Evolutionary conservation across 2,329 filamentous ascomycete species (phyloP).

Genomic region (Thelonectria rubi): DNA sequence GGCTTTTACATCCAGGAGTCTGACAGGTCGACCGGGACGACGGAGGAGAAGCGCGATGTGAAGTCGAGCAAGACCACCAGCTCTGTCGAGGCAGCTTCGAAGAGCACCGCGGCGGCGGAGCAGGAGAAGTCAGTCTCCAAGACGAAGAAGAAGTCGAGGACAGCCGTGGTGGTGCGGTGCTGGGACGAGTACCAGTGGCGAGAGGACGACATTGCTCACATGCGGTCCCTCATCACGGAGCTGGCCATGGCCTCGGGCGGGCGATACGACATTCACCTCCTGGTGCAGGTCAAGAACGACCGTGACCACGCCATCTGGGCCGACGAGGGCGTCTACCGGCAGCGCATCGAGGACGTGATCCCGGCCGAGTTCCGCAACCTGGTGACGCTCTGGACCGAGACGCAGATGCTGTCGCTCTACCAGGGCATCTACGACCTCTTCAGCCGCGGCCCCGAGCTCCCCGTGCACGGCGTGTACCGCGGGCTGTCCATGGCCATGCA

Average conservation of each 20-base stretch:
- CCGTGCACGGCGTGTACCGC: slow-evolving; percentile 91
- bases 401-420: slow-evolving; percentile 91
- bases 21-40: slow-evolving; percentile 14
- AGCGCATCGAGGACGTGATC: slow-evolving; percentile 72
- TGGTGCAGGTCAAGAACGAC: slow-evolving; percentile 85
- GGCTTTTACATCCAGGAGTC: slow-evolving; percentile 62
- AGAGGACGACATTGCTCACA: slow-evolving; percentile 80
- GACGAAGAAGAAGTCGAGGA: slow-evolving; percentile 51
- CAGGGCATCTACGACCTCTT: slow-evolving; percentile 85
- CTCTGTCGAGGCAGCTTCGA: slow-evolving; percentile 13
- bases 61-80: slow-evolving; percentile 27
- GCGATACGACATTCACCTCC: slow-evolving; percentile 85
- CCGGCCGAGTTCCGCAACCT: slow-evolving; percentile 89
- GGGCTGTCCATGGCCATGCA: slow-evolving; percentile 95
- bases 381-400: slow-evolving; percentile 91
- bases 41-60: slow-evolving; percentile 27
- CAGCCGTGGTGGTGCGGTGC: slow-evolving; percentile 81
- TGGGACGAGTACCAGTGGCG: slow-evolving; percentile 85
- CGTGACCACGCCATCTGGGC: slow-evolving; percentile 80
- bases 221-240: slow-evolving; percentile 86
- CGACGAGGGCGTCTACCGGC: slow-evolving; percentile 72
- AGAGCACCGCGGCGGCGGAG: slow-evolving; percentile 22
- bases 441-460: slow-evolving; percentile 70
- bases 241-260: slow-evolving; percentile 82
- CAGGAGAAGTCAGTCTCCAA: slow-evolving; percentile 11